These are phyloP conservation scores for Nemania sp. DNA, from an alignment of 2,329 filamentous ascomycete species.

Conservation along the genomic window DNA sequence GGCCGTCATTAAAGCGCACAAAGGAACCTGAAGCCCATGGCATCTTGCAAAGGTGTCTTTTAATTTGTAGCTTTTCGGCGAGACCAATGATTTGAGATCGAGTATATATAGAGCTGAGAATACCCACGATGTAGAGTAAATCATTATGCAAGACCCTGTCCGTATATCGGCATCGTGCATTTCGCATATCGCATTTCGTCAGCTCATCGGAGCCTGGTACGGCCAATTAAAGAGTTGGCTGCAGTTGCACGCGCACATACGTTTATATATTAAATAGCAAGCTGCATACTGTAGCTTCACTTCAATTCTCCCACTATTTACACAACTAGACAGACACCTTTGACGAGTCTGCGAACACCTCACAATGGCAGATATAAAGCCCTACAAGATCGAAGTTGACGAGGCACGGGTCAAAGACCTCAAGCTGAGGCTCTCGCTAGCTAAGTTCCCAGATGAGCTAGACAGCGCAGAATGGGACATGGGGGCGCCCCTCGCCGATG, in stretches of 20 bases:
- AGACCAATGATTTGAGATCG: not conserved
- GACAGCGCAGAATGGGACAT: conserved; percentile 45
- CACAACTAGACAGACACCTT: no score
- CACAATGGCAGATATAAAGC: conserved; percentile 39
- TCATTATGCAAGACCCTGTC: no score
- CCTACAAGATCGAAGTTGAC: conserved; percentile 41
- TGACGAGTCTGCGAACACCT: no score
- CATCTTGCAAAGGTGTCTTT: not conserved
- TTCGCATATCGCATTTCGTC: no score
- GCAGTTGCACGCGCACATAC: no score
- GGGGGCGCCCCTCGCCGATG: conserved; percentile 42
- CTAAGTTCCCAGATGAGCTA: conserved; percentile 45
- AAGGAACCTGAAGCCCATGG: not conserved
- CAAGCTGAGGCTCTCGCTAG: conserved; percentile 40
- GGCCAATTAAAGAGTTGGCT: no score
- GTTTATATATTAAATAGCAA: no score
- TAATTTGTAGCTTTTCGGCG: not conserved
- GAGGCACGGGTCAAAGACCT: conserved; percentile 40
- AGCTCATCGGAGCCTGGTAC: no score
- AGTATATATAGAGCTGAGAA: conserved; percentile 4
- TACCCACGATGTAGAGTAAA: not conserved
- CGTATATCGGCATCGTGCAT: no score
- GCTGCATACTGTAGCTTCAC: no score
- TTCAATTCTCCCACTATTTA: no score
- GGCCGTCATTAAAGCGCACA: conserved; percentile 13